phyloP scores from a whole-genome alignment of 306 rosid species.

The Vicia villosa region DNA sequence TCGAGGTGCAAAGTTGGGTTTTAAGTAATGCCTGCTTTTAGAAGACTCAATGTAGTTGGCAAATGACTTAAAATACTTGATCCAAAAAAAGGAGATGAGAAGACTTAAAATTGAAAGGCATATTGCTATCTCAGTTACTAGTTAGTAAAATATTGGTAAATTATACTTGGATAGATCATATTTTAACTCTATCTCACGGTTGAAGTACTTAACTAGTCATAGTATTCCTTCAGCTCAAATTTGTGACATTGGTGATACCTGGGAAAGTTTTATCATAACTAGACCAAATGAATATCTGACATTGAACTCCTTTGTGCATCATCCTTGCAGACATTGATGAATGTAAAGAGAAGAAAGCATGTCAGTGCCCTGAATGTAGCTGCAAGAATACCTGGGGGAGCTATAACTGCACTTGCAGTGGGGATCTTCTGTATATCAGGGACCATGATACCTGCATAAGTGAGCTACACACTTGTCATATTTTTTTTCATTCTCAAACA shows the following conservation, averaged over 20 bases:
- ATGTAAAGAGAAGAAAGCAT: conserved; percentile 87
- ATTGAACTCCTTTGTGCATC: conserved; percentile 2
- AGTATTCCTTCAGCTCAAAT: conserved; percentile 11
- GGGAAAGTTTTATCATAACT: conserved; percentile 4
- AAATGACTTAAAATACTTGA: not conserved
- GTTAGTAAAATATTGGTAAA: not conserved
- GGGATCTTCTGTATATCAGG: conserved; percentile 84
- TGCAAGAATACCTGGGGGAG: conserved; percentile 99
- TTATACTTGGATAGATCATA: conserved; percentile 17
- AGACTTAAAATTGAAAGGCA: not conserved
- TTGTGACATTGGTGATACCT: conserved; percentile 19
- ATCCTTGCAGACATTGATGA: conserved; percentile 78
- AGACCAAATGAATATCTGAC: conserved; percentile 23
- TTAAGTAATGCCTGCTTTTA: conserved; percentile 1
- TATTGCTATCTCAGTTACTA: not conserved
- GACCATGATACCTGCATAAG: conserved; percentile 98
- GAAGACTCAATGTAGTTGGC: not conserved
- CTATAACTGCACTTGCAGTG: conserved; percentile 87
- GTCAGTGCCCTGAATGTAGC: conserved; percentile 97
- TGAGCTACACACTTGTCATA: conserved; percentile 51
- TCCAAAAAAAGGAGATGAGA: not conserved
- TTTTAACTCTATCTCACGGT: conserved; percentile 6
- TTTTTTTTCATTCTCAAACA: not conserved
- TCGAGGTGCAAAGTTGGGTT: not conserved
- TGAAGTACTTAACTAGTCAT: conserved; percentile 8